Evolutionary conservation across 2,329 filamentous ascomycete species (phyloP), one percentile per base, ranked within the genome.

Genomic region (Akanthomyces lecanii): DNA sequence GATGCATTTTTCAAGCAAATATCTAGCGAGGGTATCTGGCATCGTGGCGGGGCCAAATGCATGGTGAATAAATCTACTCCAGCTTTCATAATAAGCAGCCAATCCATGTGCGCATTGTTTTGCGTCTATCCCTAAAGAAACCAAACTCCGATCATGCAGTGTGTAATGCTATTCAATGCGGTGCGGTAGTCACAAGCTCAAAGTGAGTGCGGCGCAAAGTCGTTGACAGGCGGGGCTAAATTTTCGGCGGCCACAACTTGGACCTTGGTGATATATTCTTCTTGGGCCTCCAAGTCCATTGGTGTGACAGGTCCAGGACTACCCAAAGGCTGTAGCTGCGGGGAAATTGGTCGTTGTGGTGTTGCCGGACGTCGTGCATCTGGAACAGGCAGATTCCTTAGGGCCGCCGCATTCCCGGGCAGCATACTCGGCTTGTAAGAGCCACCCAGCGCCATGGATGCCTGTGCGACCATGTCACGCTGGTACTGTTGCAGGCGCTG

Each of bases 261-360:
- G 6, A 25, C 45, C 50, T 63, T 63, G 23, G 58, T 55, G 5
- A 64, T 53, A 38, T 61, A 64, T 42, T 57, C 58, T 30, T 54
- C 57, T n/a, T 56, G 51, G 16, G 63, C 38, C 23, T 78, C 79
- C 45, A 88, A 71, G 21, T 85, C 82, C 78, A 87, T 85, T 1
- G 85, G 85, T 1, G 85, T 87, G 16, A 87, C 84, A 0, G 84
- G 84, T 0, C 84, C 84, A 0, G 84, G 84, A 63, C 84, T 86
- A 4, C 83, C 82, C 12, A 85, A 69, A 0, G 85, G 85, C 48
- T 73, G 71, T 6, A 87, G 73, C 33, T 79, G 73, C 1, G 82
- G 82, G 2, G 81, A 82, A 16, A 70, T 62, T 1, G 85, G 85
- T 61, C 80, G 83, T 53, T 77, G 76, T 3, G 75, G 68, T 42